phyloP scores from a whole-genome alignment of 225 moss, liverwort and hornwort genomes.

The Takakia lepidozioides region DNA sequence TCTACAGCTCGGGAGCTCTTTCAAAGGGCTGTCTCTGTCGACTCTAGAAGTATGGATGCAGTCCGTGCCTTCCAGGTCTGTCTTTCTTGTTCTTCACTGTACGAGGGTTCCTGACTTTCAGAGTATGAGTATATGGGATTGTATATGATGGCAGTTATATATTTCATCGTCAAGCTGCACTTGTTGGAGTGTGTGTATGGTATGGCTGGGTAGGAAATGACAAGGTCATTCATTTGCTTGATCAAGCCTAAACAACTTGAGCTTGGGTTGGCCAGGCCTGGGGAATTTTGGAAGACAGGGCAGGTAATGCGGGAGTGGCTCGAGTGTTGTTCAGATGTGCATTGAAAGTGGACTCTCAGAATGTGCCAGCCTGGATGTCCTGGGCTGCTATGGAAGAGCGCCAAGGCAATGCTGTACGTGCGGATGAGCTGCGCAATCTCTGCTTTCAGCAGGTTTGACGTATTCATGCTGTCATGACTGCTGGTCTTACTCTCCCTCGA shows the following conservation, averaged over 20 bases:
- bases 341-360: conserved; percentile 86
- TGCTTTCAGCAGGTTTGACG: conserved; percentile 98
- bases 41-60: conserved; percentile 81
- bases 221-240: too few relatives aligned
- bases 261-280: conserved; percentile 69
- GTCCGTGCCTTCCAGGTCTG: conserved; percentile 98
- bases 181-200: too few relatives aligned
- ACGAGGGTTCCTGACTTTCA: too few relatives aligned
- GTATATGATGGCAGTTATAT: too few relatives aligned
- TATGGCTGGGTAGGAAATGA: too few relatives aligned
- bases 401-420: conserved; percentile 79
- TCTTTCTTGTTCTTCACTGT: too few relatives aligned
- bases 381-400: conserved; percentile 99
- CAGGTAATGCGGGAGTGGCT: conserved; percentile 73
- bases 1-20: conserved; percentile 85
- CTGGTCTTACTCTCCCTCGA: too few relatives aligned
- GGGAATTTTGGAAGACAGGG: conserved; percentile 94
- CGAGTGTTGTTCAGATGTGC: conserved; percentile 90
- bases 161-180: too few relatives aligned
- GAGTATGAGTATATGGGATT: too few relatives aligned
- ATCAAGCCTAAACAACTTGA: too few relatives aligned
- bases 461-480: neutral
- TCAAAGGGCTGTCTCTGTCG: conserved; percentile 75
- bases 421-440: conserved; percentile 87
- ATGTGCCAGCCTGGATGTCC: conserved; percentile 97